Evolutionary conservation across 2,329 filamentous ascomycete genomes (phyloP), one percentile per base, ranked within the genome.

Genomic region (Zymoseptoria tritici): DNA sequence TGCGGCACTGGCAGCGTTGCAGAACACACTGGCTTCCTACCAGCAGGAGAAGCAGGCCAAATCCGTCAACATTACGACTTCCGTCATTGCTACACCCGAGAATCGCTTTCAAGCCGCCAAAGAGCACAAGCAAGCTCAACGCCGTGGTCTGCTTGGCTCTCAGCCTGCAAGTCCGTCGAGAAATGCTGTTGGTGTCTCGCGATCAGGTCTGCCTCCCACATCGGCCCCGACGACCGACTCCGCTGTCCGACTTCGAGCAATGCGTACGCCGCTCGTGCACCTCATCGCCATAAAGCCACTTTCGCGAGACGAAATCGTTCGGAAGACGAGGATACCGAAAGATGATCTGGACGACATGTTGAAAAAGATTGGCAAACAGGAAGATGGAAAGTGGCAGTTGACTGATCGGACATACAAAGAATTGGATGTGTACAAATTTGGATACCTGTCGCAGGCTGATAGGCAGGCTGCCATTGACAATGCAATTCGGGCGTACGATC

Each of bases 401-500:
- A 79, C 75, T 36, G 83, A 86, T 71, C 83, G 82, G 67, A 73
- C 76, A 16, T 87, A 81, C 70, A 83, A 82, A 66, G 84, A 86
- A 56, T 74, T 87, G 62, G 83, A 86, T 67, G 78, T 85, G 9
- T 86, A 80, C 78, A 80, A 78, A 7, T 87, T 87, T 67, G 78
- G 77, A 11, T 87, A 86, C 70, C 78, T 77, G 26, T 78, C 74
- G 46, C 68, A 79, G 53, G 78, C 82, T 53, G 81, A 86, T 59
- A 78, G 84, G 19, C 77, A 85, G 62, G 75, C 79, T 57, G 85
- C 83, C 26, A 83, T 87, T 66, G 81, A 85, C 63, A 82, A 82
- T 72, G 83, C 84, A 57, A 81, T 86, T 67, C 81, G 80, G 57
- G 83, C 84, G 51, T 87, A 83, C 70, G 85, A 87, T 71, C 79